Percentiles rank a stretch among this genome's conserved stretches.
phyloP scores from a whole-genome alignment of 805 yeast genomes.

The Yarrowia sp. region DNA sequence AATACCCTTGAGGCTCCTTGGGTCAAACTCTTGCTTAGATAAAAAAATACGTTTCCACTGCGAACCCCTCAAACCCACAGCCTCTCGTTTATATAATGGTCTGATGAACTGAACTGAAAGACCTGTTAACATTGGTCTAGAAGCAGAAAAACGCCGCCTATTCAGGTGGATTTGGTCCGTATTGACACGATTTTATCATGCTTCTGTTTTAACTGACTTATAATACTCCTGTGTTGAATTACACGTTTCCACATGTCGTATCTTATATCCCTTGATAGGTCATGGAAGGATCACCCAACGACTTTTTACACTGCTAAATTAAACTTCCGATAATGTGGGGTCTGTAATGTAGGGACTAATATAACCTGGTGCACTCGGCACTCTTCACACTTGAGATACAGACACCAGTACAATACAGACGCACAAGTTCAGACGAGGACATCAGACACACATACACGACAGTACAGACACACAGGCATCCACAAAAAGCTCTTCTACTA shows the following conservation, averaged over 20 bases:
- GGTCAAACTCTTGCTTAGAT: too few relatives aligned
- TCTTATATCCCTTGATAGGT: too few relatives aligned
- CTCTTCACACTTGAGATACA: background rate
- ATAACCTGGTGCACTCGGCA: background rate
- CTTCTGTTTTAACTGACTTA: too few relatives aligned
- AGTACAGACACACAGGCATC: background rate
- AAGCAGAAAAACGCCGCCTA: too few relatives aligned
- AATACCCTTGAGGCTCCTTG: too few relatives aligned
- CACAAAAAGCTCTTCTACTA: background rate
- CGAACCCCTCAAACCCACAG: too few relatives aligned
- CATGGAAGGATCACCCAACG: background rate
- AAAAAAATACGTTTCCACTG: too few relatives aligned
- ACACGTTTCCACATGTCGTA: too few relatives aligned
- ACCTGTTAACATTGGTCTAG: too few relatives aligned
- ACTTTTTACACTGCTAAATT: background rate
- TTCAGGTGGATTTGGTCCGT: too few relatives aligned
- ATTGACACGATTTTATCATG: too few relatives aligned
- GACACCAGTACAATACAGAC: background rate
- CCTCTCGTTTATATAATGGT: background rate
- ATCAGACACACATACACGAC: background rate
- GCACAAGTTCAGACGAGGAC: background rate
- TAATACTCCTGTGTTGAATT: too few relatives aligned
- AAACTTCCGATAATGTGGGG: slow-evolving; percentile 23
- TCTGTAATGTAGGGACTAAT: background rate
- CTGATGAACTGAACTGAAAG: background rate